A percentile compares a stretch with the other conserved stretches of the same genome.
Evolutionary conservation across 495 filamentous ascomycete genomes (phyloP).

Genomic region (Penicillium roqueforti): DNA sequence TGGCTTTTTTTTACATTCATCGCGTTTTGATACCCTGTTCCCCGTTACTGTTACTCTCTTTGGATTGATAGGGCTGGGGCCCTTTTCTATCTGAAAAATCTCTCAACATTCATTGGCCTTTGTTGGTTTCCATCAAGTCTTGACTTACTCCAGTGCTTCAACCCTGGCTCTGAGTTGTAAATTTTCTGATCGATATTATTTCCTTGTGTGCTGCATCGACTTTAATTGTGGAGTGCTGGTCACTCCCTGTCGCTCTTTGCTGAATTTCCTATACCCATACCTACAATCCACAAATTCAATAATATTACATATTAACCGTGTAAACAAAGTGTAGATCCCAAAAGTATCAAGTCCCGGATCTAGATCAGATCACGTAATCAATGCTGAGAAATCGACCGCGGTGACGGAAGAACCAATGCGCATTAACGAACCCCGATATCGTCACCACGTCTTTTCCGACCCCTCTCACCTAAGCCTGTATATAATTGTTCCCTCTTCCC

Average conservation of each 20-base stretch:
- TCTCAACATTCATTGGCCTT: not conserved
- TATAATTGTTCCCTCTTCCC: conserved; percentile 15
- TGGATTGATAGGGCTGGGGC: not conserved
- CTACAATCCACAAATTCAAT: not conserved
- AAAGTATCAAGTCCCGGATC: not conserved
- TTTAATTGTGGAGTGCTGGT: not conserved
- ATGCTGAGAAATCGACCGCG: conserved; percentile 3
- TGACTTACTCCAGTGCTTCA: not conserved
- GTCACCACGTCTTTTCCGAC: not conserved
- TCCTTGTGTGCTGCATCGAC: not conserved
- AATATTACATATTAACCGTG: not conserved
- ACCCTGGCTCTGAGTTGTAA: conserved; percentile 1
- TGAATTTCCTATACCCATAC: not conserved
- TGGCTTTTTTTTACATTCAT: not conserved
- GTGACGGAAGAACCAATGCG: not conserved
- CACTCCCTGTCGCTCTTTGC: conserved; percentile 4
- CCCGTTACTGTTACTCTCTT: too few species aligned
- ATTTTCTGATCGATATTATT: not conserved
- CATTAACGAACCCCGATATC: conserved; percentile 4
- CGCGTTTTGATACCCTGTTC: not conserved
- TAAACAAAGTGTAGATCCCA: not conserved
- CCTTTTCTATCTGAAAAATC: not conserved
- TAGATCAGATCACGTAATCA: conserved; percentile 5
- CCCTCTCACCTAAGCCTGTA: conserved; percentile 6
- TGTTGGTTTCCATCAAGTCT: not conserved